Percentiles rank a stretch among this genome's conserved stretches.
These are phyloP conservation scores for Cucumis sativus DNA, from an alignment of 306 rosid genomes.

Conservation along the genomic window DNA sequence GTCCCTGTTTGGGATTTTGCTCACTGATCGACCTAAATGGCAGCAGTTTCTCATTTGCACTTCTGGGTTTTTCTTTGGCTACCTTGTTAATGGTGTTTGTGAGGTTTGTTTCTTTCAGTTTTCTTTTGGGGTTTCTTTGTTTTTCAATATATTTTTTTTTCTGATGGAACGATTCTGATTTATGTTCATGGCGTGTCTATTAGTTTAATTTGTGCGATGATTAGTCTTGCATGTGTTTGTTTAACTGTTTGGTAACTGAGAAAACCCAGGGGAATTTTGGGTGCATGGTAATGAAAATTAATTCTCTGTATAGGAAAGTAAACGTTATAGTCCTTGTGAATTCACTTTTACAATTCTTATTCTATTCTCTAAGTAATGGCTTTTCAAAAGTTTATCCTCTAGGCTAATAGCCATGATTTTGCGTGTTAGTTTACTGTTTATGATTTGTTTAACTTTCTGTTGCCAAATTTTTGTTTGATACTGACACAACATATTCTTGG, in stretches of 20 bases:
- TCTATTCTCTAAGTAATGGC: not conserved
- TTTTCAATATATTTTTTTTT: not conserved
- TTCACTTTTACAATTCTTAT: not conserved
- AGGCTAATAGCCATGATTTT: not conserved
- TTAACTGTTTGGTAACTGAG: not conserved
- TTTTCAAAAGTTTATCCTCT: not conserved
- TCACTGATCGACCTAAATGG: conserved; percentile 35
- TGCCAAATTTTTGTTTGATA: not conserved
- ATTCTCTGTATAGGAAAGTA: not conserved
- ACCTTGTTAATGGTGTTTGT: conserved; percentile 52
- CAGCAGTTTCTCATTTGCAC: conserved; percentile 41
- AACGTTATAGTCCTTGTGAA: not conserved
- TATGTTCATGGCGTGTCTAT: not conserved
- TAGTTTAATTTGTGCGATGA: not conserved
- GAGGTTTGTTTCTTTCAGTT: conserved; percentile 28
- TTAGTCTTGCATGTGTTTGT: not conserved
- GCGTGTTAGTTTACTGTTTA: not conserved
- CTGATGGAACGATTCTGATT: not conserved
- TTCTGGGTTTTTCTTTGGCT: conserved; percentile 54
- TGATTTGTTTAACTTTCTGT: not conserved
- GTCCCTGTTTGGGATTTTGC: conserved; percentile 48
- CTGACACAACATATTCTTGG: not conserved
- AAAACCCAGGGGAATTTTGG: not conserved
- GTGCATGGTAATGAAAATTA: not conserved
- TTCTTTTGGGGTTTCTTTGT: not conserved